These are phyloP conservation scores for Gautieria morchelliformis DNA, from an alignment of 768 basidiomycete species.

Conservation along the genomic window DNA sequence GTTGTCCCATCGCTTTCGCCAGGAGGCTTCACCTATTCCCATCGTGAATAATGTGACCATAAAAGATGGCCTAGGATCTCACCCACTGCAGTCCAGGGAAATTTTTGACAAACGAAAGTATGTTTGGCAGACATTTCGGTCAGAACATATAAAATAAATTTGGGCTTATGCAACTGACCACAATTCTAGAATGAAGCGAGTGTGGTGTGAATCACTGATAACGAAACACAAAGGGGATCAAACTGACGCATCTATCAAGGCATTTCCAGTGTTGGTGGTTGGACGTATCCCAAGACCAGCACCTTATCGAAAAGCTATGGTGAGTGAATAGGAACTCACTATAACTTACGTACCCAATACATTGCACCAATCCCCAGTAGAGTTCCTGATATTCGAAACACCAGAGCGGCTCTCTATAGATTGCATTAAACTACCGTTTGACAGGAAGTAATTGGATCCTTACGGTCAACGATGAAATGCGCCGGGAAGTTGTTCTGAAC, in stretches of 20 bases:
- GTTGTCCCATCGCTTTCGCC: constrained; percentile 58
- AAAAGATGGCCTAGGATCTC: background rate
- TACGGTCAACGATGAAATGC: constrained; percentile 52
- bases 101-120: background rate
- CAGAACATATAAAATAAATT: background rate
- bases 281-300: constrained; percentile 55
- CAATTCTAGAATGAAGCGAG: background rate
- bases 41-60: background rate
- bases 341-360: constrained; percentile 29
- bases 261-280: constrained; percentile 43
- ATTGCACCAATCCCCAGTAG: constrained; percentile 66
- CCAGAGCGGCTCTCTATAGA: constrained; percentile 43
- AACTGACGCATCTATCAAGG: constrained; percentile 37
- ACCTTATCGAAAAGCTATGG: background rate
- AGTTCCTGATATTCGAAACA: constrained; percentile 48
- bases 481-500: constrained; percentile 39
- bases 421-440: background rate
- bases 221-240: background rate
- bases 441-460: background rate
- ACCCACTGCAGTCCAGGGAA: background rate
- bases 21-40: constrained; percentile 48
- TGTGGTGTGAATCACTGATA: background rate
- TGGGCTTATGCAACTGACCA: background rate
- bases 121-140: too few species aligned
- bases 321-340: background rate